phyloP scores from a whole-genome alignment of 148 eudicot species.

The Heliosperma pusillum region DNA sequence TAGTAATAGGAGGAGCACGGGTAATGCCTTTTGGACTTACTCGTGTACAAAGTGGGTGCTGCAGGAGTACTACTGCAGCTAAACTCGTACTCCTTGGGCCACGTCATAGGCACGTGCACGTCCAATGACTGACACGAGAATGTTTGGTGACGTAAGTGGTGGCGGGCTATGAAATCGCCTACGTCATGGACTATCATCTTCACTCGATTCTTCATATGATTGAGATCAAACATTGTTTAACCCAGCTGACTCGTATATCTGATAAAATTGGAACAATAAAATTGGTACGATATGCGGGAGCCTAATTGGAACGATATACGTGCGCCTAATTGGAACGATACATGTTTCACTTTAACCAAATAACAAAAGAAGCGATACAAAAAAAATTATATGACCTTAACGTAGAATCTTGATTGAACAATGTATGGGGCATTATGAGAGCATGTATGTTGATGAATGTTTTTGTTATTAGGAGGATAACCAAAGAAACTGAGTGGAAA shows the following conservation, averaged over 20 bases:
- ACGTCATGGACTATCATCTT: constrained; percentile 23
- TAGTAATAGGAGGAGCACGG: constrained; percentile 6
- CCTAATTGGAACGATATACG: no score
- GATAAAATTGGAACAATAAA: not conserved
- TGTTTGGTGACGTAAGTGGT: constrained; percentile 20
- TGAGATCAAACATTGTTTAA: constrained; percentile 39
- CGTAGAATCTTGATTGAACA: no score
- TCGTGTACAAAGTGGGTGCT: not conserved
- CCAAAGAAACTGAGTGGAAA: constrained; percentile 9
- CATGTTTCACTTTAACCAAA: no score
- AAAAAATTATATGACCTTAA: no score
- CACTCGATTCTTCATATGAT: constrained; percentile 35
- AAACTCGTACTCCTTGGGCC: constrained; percentile 30
- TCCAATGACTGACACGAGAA: constrained; percentile 25
- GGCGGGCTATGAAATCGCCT: constrained; percentile 37
- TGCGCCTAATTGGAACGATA: no score
- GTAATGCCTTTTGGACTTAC: constrained; percentile 21
- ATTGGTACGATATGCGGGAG: no score
- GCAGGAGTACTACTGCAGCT: constrained; percentile 31
- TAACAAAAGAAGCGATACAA: no score
- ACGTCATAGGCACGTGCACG: constrained; percentile 24
- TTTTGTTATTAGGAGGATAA: not conserved
- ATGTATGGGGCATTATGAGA: not conserved
- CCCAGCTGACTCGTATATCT: not conserved
- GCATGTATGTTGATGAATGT: not conserved